phyloP scores from a whole-genome alignment of 768 basidiomycete genomes.

The Panus rudis region DNA sequence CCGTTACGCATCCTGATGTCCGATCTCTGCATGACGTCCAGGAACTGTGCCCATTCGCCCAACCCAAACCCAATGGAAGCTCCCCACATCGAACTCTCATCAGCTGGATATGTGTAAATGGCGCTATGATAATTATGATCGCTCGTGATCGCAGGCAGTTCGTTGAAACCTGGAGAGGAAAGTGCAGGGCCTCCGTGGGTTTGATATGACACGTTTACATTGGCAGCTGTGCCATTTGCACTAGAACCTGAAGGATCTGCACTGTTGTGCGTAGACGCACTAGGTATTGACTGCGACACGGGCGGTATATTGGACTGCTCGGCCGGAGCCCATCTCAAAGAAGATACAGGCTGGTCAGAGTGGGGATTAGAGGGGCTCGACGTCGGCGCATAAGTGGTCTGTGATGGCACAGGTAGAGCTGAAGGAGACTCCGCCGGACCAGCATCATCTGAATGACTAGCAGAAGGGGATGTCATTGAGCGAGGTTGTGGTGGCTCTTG shows the following conservation, averaged over 20 bases:
- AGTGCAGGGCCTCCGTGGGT: background rate
- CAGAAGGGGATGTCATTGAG: slow-evolving; percentile 42
- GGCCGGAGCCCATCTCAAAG: slow-evolving; percentile 16
- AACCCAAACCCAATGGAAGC: slow-evolving; percentile 68
- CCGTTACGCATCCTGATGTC: no score
- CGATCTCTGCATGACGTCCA: slow-evolving; percentile 57
- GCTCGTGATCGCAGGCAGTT: background rate
- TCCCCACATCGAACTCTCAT: slow-evolving; percentile 68
- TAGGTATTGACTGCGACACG: slow-evolving; percentile 6
- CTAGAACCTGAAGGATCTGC: no score
- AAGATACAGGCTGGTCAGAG: slow-evolving; percentile 13
- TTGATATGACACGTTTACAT: no score
- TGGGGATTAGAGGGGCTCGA: background rate
- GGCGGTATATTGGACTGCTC: slow-evolving; percentile 2
- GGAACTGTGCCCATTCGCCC: slow-evolving; percentile 62
- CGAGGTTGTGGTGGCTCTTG: slow-evolving; percentile 57
- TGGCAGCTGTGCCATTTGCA: no score
- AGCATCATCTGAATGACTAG: background rate
- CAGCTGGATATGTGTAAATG: slow-evolving; percentile 39
- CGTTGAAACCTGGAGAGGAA: background rate
- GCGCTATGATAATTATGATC: slow-evolving; percentile 4
- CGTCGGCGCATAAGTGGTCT: background rate
- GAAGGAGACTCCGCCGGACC: no score
- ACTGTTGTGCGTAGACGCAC: background rate
- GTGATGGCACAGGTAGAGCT: no score